These are phyloP conservation scores for Euclidium syriacum DNA, from an alignment of 345 rosid species.

Conservation along the genomic window DNA sequence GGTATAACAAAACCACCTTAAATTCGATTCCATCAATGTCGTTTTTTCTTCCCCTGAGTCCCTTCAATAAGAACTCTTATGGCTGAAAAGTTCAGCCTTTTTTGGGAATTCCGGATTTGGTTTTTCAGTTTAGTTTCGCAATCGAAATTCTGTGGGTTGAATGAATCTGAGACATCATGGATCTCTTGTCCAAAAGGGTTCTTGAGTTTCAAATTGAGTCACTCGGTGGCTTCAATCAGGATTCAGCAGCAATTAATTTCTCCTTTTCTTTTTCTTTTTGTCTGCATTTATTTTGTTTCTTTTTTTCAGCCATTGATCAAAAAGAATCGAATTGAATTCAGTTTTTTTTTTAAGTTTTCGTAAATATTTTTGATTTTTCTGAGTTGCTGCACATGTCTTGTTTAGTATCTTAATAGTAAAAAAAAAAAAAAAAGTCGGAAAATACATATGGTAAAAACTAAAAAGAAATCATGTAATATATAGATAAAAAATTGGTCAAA, in stretches of 20 bases:
- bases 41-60: background rate
- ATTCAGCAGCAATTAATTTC: background rate
- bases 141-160: background rate
- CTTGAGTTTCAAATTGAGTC: slow-evolving; percentile 12
- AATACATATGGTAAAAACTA: no score
- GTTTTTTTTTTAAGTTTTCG: no score
- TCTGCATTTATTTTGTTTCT: background rate
- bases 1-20: slow-evolving; percentile 23
- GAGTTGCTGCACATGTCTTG: no score
- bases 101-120: background rate
- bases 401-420: no score
- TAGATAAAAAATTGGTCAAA: no score
- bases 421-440: no score
- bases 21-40: slow-evolving; percentile 17
- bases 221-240: slow-evolving; percentile 22
- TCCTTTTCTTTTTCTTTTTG: background rate
- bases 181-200: slow-evolving; percentile 22
- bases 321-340: background rate
- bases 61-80: no score
- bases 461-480: no score
- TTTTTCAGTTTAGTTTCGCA: background rate
- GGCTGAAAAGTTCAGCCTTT: background rate
- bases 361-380: no score
- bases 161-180: slow-evolving; percentile 15
- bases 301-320: background rate